Evolutionary conservation across 1,139 yeast genomes (phyloP).

Genomic region (Wickerhamomyces sp.): DNA sequence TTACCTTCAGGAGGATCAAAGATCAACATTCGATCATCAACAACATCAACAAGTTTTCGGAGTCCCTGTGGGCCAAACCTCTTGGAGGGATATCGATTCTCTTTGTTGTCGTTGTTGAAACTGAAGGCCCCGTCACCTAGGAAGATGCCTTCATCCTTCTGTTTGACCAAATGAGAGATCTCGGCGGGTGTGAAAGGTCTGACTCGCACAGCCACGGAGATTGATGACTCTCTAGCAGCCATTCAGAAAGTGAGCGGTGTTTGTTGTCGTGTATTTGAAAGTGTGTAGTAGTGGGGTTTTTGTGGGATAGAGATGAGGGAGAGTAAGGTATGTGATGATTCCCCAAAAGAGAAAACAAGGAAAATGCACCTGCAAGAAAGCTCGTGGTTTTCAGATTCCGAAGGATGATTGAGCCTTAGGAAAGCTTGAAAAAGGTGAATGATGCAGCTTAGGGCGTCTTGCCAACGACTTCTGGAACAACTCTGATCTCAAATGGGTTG

Average conservation of each 20-base stretch:
- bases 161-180: constrained; percentile 36
- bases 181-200: constrained; percentile 75
- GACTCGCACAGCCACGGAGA: constrained; percentile 75
- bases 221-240: constrained; percentile 51
- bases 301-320: no score
- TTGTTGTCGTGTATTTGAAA: no score
- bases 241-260: not conserved
- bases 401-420: no score
- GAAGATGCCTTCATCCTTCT: constrained; percentile 36
- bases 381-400: no score
- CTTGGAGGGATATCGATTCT: constrained; percentile 17
- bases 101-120: constrained; percentile 19
- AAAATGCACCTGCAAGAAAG: no score
- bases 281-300: no score
- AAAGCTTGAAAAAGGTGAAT: no score
- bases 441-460: no score
- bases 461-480: no score
- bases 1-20: constrained; percentile 85
- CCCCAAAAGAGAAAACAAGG: no score
- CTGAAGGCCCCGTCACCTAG: constrained; percentile 55
- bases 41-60: constrained; percentile 72
- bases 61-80: constrained; percentile 46
- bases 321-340: no score
- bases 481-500: no score
- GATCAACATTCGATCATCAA: constrained; percentile 82